A percentile compares a stretch with the other conserved stretches of the same genome.
These are phyloP conservation scores for Pythium sukuiense DNA, from an alignment of 352 stramenopile species.

Conservation along the genomic window DNA sequence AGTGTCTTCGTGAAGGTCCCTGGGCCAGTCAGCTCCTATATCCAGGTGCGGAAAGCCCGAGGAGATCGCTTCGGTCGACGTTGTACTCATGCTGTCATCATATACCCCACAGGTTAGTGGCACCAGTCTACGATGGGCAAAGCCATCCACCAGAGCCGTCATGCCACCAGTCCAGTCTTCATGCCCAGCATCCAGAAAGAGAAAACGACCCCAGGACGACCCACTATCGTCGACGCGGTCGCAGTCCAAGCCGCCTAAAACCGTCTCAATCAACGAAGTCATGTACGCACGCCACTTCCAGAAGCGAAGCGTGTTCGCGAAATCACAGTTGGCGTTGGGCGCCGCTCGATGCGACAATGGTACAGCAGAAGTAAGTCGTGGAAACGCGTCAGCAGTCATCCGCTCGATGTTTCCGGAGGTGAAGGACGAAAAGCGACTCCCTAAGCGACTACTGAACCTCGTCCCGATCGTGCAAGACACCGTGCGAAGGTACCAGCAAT, in stretches of 20 bases:
- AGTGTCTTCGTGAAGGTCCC: slow-evolving; percentile 48
- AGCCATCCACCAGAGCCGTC: not conserved
- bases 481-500: slow-evolving; percentile 38
- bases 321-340: slow-evolving; percentile 29
- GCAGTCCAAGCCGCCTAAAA: not conserved
- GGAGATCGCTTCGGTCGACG: not conserved
- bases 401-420: slow-evolving; percentile 42
- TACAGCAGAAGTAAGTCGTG: slow-evolving; percentile 30
- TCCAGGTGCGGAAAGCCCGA: slow-evolving; percentile 41
- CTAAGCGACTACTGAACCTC: slow-evolving; percentile 59
- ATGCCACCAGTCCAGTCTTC: not conserved
- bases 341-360: not conserved
- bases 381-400: slow-evolving; percentile 42
- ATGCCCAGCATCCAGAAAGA: not conserved
- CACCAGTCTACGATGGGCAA: slow-evolving; percentile 47
- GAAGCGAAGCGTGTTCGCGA: slow-evolving; percentile 38
- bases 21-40: slow-evolving; percentile 33
- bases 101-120: slow-evolving; percentile 37
- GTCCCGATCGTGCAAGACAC: slow-evolving; percentile 59
- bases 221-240: not conserved
- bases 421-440: slow-evolving; percentile 39
- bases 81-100: not conserved
- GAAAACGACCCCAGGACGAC: not conserved
- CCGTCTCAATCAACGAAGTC: slow-evolving; percentile 60
- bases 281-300: slow-evolving; percentile 55